Evolutionary conservation across 768 basidiomycete species (phyloP).

Genomic region (Xerocomus brunneocitrinus): DNA sequence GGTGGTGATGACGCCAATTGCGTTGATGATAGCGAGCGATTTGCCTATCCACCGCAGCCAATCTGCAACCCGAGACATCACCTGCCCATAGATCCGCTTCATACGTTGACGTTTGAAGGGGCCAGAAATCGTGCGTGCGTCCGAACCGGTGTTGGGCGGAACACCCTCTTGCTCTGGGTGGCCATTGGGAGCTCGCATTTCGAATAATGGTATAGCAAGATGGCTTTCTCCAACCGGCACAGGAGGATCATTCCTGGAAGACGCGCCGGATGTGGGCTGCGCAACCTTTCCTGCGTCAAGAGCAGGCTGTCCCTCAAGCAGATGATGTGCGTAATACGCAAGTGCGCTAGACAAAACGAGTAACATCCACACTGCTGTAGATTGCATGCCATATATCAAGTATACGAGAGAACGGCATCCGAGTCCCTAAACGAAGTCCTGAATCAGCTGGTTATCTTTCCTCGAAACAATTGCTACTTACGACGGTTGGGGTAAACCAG

Average conservation of each 20-base stretch:
- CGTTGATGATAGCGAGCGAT: conserved; percentile 25
- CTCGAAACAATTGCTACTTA: conserved; percentile 1
- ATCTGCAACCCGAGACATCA: conserved; percentile 3
- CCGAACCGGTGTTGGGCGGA: no score
- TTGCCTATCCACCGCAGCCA: conserved; percentile 26
- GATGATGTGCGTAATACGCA: conserved; percentile 1
- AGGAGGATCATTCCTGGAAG: neutral
- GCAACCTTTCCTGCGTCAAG: neutral
- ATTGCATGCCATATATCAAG: conserved; percentile 1
- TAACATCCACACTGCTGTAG: neutral
- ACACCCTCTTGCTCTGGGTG: neutral
- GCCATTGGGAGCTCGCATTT: neutral
- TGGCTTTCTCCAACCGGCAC: accelerated
- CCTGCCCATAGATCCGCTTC: neutral
- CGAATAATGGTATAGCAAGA: neutral
- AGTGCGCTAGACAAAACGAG: conserved; percentile 2
- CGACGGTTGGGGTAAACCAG: conserved; percentile 29
- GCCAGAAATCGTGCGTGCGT: neutral
- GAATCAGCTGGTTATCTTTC: neutral
- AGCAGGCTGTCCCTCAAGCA: neutral
- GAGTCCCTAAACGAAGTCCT: conserved; percentile 15
- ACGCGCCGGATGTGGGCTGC: neutral
- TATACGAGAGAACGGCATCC: conserved; percentile 35
- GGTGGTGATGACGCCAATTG: conserved; percentile 20
- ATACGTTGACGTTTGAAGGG: no score